Base-by-base conservation (phyloP, 2,329 filamentous ascomycete species). In the Scolecobasidium constrictum region DNA sequence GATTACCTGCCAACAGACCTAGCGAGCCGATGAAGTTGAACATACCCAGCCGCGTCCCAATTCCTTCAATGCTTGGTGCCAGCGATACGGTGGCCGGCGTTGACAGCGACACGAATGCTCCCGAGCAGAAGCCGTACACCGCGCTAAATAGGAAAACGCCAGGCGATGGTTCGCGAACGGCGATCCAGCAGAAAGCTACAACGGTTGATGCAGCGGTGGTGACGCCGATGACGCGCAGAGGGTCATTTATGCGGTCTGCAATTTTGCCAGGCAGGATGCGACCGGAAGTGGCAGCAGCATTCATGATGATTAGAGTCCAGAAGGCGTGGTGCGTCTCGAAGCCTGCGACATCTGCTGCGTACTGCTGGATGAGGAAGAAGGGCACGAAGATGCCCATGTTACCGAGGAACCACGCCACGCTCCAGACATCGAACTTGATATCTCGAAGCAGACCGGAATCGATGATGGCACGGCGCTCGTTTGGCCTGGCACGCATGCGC, bases 291-390 rank as follows among this genome's bases (percentile, higher is more conserved):
- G 68, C 69, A 1, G 66, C 63, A 1, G 65, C 69, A 52, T 74
- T 75, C 39, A 73, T 61, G 37, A 75, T 67, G 2, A 71, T 57
- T 4, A 75, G 55, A 18, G 74, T 58, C 46, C 74, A 72, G 13
- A 60, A 55, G 2, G 61, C 62, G 4, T 69, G 49, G 17, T 52
- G 52, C 1, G 71, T 73, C 2, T 57, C 55, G 3, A 77, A 54
- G 35, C 59, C 46, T 1, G 61, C 57, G 4, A 56, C 50, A n/a
- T 53, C 51, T 3, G 63, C 50, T 2, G 67, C 64, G 37, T 67
- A 72, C 1, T 55, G 56, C 41, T 67, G 61, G 40, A 68, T 56
- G 33, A 58, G 60, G 50, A 65, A 66, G 39, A 59, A 60, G 37
- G 66, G 55, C 40, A 64, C 63, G 48, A 68, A 70, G 12, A 70